Conservation (phyloP, 495 filamentous ascomycete genomes). For the Hypoxylon rickii region DNA sequence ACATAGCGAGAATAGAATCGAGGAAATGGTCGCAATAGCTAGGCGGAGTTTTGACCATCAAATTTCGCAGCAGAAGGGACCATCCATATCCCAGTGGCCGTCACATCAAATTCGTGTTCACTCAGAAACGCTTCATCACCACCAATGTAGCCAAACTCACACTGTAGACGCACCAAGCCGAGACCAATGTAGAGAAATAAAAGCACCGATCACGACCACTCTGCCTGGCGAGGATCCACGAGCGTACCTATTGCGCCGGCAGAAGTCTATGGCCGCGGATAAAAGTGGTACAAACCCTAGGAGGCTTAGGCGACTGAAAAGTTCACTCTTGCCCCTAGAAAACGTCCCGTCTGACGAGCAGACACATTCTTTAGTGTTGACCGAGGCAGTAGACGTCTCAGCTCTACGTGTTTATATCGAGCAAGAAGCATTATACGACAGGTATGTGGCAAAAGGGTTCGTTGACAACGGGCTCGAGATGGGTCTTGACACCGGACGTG, state of each 20-base stretch:
- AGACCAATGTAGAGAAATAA: constrained; percentile 1
- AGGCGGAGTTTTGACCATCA: constrained; percentile 2
- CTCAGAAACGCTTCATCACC: neutral
- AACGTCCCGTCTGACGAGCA: constrained; percentile 38
- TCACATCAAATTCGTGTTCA: neutral
- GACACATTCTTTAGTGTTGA: constrained; percentile 33
- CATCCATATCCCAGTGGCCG: neutral
- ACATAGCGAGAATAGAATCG: neutral
- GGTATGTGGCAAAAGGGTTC: constrained; percentile 24
- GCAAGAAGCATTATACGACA: constrained; percentile 20
- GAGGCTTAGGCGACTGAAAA: constrained; percentile 45
- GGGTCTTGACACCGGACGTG: constrained; percentile 24
- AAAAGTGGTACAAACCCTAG: constrained; percentile 19
- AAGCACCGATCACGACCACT: constrained; percentile 35
- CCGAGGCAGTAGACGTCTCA: constrained; percentile 15
- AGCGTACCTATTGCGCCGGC: constrained; percentile 45
- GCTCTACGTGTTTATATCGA: constrained; percentile 4
- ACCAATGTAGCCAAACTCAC: neutral
- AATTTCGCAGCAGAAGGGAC: neutral
- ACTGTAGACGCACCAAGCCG: constrained; percentile 2
- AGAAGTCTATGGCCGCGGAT: constrained; percentile 39
- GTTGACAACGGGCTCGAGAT: constrained; percentile 31
- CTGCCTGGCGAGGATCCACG: constrained; percentile 45
- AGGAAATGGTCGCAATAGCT: neutral
- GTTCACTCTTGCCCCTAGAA: constrained; percentile 52